Percentiles rank a stretch among this genome's conserved stretches.
These are phyloP conservation scores for Coleophoma eucalyptorum DNA, from an alignment of 2,329 filamentous ascomycete species.

Conservation along the genomic window DNA sequence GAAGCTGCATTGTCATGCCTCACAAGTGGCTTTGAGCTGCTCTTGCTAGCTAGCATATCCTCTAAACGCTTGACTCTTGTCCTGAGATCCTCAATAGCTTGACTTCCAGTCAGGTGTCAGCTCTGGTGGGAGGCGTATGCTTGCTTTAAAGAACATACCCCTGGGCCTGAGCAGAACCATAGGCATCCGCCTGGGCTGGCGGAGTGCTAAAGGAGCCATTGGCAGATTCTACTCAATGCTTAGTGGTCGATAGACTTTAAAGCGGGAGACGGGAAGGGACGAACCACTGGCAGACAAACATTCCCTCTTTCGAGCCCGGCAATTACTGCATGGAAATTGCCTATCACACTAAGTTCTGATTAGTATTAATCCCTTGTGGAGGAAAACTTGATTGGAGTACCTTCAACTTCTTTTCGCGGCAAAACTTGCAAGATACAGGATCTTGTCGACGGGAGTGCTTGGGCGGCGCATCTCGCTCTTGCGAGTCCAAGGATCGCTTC, in stretches of 20 bases:
- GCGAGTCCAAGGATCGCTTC: conserved; percentile 4
- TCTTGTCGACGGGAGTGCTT: conserved; percentile 14
- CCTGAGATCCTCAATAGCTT: conserved; percentile 12
- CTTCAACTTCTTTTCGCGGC: conserved; percentile 19
- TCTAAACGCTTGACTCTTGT: conserved; percentile 12
- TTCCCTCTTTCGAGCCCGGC: conserved; percentile 10
- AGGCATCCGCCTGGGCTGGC: not conserved
- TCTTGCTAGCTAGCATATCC: conserved; percentile 7
- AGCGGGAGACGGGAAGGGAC: conserved; percentile 1
- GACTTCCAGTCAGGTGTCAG: conserved; percentile 1
- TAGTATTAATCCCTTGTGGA: too few species aligned
- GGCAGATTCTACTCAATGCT: not conserved
- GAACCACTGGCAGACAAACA: conserved; percentile 1
- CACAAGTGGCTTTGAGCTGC: too few species aligned
- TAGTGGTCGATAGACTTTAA: too few species aligned
- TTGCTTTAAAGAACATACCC: not conserved
- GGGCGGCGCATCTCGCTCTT: not conserved
- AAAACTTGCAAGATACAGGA: conserved; percentile 21
- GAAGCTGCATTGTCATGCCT: too few species aligned
- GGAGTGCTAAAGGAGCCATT: not conserved
- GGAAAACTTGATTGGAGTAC: too few species aligned
- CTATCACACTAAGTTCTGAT: conserved; percentile 12
- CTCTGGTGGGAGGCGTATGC: not conserved
- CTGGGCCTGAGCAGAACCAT: not conserved
- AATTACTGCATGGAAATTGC: conserved; percentile 20